Evolutionary conservation across 139 green algal genomes (phyloP), one percentile per base, ranked within the genome.

Genomic region (Picochlorum costavermella): DNA sequence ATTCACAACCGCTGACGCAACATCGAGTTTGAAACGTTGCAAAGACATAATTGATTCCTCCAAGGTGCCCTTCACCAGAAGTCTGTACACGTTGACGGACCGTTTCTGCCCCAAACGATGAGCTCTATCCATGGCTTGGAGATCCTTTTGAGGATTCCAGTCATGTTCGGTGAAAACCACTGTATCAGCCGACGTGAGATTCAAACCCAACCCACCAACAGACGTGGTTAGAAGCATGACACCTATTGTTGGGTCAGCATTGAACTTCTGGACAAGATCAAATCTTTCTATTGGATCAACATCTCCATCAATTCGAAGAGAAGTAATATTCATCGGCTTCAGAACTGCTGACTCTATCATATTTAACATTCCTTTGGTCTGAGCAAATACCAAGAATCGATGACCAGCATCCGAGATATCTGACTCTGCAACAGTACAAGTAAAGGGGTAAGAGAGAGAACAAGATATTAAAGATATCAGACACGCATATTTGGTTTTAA

Each of bases 141-240:
- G 75, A 72, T 99, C 94, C 48, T 90, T 89, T 87, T 92, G 91
- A 17, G 94, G 94, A 80, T 99, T 99, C 91, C 92, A 99, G 74
- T 98, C 92, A 70, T 99, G 94, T 80, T 99, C 94, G 70, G 98
- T 61, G 74, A 99, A 99, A 33, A 99, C 82, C 45, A 99, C 93
- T 8, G 89, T 97, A 77, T 99, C 90, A 5, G 94, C 94, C 1
- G 84, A 67, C 0, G 92, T 99, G 23, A 99, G 71, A 74, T 99
- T 99, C 13, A 99, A 82, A 13, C 94, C 94, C 49, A 98, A 71
- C 0, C 92, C 92, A 31, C 92, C 92, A 33, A 76, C 69, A 36
- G 31, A 28, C 4, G 89, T 99, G 36, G 91, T 98, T 45, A 99
- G 81, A 73, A 98, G 83, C 79, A 99, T 83, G 40, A 98, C 91